These are phyloP conservation scores for Neurospora sp. DNA, from an alignment of 2,329 filamentous ascomycete species.

Conservation along the genomic window DNA sequence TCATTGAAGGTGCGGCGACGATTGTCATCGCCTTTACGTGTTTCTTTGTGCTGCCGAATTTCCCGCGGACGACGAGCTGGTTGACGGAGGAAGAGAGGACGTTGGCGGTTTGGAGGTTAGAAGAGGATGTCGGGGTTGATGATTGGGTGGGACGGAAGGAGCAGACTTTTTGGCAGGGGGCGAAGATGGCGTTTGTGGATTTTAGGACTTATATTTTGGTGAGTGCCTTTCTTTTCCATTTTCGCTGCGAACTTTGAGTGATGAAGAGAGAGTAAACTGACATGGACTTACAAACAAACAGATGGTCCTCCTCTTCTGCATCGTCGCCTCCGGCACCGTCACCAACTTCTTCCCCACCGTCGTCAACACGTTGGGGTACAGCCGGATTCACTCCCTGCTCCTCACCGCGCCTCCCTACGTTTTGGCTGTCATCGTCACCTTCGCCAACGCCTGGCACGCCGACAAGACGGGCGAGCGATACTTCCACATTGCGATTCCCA, in stretches of 20 bases:
- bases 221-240: background rate
- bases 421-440: constrained; percentile 50
- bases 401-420: constrained; percentile 59
- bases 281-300: background rate
- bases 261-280: background rate
- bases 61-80: constrained; percentile 30
- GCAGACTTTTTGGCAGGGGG: constrained; percentile 45
- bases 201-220: constrained; percentile 52
- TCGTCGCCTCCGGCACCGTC: constrained; percentile 44
- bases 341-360: constrained; percentile 65
- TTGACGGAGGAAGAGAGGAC: constrained; percentile 45
- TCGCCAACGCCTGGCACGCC: constrained; percentile 59
- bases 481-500: constrained; percentile 54
- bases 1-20: constrained; percentile 54
- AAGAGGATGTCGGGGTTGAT: constrained; percentile 56
- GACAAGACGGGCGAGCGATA: constrained; percentile 63
- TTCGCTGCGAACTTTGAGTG: too few relatives aligned
- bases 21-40: constrained; percentile 43
- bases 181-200: constrained; percentile 46
- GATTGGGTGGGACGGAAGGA: constrained; percentile 49
- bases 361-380: constrained; percentile 57
- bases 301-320: constrained; percentile 47
- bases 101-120: constrained; percentile 48
- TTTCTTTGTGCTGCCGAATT: constrained; percentile 47
- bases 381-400: constrained; percentile 48